These are phyloP conservation scores for Barnettozyma sucrosica DNA, from an alignment of 805 yeast species.

Conservation along the genomic window DNA sequence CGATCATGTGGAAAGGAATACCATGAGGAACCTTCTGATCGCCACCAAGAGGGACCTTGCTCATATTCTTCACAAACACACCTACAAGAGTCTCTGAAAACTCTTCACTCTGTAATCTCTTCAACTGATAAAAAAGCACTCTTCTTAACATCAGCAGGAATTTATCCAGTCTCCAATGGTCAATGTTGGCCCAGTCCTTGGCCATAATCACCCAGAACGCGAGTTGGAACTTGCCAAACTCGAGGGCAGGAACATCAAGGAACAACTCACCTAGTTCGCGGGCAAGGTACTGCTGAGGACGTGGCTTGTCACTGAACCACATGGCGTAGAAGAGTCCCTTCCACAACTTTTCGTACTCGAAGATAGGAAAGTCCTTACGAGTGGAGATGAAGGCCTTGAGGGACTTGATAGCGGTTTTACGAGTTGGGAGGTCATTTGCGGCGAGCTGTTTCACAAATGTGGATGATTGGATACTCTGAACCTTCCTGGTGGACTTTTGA, in stretches of 20 bases:
- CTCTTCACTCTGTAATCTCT: conserved; percentile 42
- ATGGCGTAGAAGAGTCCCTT: conserved; percentile 90
- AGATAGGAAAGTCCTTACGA: conserved; percentile 31
- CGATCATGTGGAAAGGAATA: conserved; percentile 78
- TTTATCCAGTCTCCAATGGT: conserved; percentile 82
- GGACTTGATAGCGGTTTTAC: conserved; percentile 68
- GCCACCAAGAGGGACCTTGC: conserved; percentile 48
- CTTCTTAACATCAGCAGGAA: conserved; percentile 76
- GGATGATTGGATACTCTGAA: conserved; percentile 27
- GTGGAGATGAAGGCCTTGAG: conserved; percentile 51
- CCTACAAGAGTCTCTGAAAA: conserved; percentile 51
- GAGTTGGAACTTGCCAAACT: conserved; percentile 47
- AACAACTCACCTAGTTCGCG: conserved; percentile 58
- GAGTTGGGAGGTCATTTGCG: conserved; percentile 66
- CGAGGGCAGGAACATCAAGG: conserved; percentile 35
- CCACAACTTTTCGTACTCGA: conserved; percentile 75
- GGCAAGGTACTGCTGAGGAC: conserved; percentile 85
- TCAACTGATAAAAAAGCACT: conserved; percentile 59
- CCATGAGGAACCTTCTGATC: conserved; percentile 61
- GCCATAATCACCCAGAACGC: conserved; percentile 80
- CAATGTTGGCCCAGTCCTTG: conserved; percentile 80
- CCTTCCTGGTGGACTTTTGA: not conserved
- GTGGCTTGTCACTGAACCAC: conserved; percentile 96
- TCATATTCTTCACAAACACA: conserved; percentile 38
- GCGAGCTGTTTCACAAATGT: conserved; percentile 76